These are phyloP conservation scores for Sphagnurus paluster DNA, from an alignment of 1,284 basidiomycete genomes.

Conservation along the genomic window DNA sequence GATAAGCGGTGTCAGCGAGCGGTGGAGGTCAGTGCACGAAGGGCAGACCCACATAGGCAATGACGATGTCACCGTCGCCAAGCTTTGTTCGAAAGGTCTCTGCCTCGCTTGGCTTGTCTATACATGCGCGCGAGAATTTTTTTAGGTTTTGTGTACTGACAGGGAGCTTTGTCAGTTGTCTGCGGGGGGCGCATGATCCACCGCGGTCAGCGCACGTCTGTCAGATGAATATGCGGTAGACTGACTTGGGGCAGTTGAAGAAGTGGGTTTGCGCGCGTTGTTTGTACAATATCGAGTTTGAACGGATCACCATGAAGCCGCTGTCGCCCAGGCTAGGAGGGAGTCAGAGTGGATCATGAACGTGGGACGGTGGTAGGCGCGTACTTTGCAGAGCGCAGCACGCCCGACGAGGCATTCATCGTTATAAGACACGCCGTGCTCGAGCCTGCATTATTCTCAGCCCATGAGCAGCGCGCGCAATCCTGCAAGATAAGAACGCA, in stretches of 20 bases:
- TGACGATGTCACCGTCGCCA: constrained; percentile 71
- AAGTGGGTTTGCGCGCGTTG: constrained; percentile 75
- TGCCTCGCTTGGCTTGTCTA: constrained; percentile 69
- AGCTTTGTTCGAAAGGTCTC: constrained; percentile 64
- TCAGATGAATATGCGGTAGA: background rate
- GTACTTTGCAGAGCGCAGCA: constrained; percentile 80
- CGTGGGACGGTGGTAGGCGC: constrained; percentile 24
- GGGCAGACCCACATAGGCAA: constrained; percentile 60
- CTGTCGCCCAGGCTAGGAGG: constrained; percentile 77
- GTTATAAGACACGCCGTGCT: constrained; percentile 85
- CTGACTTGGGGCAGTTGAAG: constrained; percentile 80
- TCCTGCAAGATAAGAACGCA: constrained; percentile 32
- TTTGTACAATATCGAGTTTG: constrained; percentile 61
- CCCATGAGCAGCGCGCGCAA: background rate
- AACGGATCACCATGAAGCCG: constrained; percentile 78
- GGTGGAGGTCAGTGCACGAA: constrained; percentile 1
- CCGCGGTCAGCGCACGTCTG: constrained; percentile 3
- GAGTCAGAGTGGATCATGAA: constrained; percentile 6
- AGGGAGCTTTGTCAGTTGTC: constrained; percentile 73
- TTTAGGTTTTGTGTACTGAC: constrained; percentile 37
- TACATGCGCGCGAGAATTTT: constrained; percentile 46
- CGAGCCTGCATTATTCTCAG: constrained; percentile 54
- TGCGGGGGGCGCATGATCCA: constrained; percentile 28
- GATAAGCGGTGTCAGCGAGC: constrained; percentile 19
- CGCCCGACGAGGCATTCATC: constrained; percentile 74